These are phyloP conservation scores for Tetrapisispora pingtungensis DNA, from an alignment of 805 yeast species.

Conservation along the genomic window DNA sequence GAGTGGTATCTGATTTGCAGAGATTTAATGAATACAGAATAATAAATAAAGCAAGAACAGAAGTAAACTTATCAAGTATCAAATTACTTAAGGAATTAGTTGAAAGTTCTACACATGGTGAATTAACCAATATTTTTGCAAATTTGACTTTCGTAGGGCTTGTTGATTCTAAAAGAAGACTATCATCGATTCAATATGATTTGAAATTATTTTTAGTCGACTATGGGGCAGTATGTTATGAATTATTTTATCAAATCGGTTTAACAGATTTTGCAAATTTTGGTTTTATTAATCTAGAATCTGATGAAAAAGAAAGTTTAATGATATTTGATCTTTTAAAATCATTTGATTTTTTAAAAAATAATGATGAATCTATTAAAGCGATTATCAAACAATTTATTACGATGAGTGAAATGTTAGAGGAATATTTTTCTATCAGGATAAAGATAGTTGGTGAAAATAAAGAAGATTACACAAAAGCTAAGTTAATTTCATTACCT, in stretches of 20 bases:
- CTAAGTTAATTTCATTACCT: conserved; percentile 47
- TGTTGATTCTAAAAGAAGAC: conserved; percentile 58
- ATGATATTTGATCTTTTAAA: conserved; percentile 12
- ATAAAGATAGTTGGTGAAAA: conserved; percentile 24
- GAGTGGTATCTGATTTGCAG: too few species aligned
- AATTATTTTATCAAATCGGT: conserved; percentile 74
- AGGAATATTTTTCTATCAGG: conserved; percentile 62
- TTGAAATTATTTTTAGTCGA: conserved; percentile 70
- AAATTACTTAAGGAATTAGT: conserved; percentile 43
- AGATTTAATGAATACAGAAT: conserved; percentile 9
- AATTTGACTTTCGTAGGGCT: conserved; percentile 72
- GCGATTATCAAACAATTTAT: conserved; percentile 23
- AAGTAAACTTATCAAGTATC: conserved; percentile 50
- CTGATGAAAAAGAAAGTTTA: conserved; percentile 7
- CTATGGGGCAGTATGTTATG: conserved; percentile 57
- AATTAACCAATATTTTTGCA: conserved; percentile 56
- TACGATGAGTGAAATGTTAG: conserved; percentile 64
- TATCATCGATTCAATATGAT: conserved; percentile 79
- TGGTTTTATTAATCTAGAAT: conserved; percentile 43
- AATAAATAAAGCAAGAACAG: conserved; percentile 25
- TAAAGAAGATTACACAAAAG: conserved; percentile 22
- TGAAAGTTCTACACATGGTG: conserved; percentile 36
- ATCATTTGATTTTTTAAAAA: conserved; percentile 12
- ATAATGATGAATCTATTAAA: conserved; percentile 14
- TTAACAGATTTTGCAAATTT: conserved; percentile 72